A percentile compares a stretch with the other conserved stretches of the same genome.
These are phyloP conservation scores for Mallotus japonicus DNA, from an alignment of 441 rosid species.

Conservation along the genomic window DNA sequence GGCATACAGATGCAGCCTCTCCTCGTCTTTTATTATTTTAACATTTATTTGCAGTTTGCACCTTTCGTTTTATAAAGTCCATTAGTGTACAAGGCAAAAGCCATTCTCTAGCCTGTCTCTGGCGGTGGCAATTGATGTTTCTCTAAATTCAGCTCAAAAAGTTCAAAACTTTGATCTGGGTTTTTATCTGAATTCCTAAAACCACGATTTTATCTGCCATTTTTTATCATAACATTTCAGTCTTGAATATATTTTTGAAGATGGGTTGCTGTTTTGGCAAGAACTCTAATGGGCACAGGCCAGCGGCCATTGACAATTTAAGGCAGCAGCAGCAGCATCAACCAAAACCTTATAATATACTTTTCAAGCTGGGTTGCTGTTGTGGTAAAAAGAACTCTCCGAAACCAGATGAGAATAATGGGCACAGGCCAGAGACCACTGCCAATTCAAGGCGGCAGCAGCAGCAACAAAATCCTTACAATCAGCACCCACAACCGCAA, in stretches of 20 bases:
- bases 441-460: slow-evolving; percentile 27
- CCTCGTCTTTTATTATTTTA: background rate
- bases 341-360: slow-evolving; percentile 23
- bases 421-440: slow-evolving; percentile 25
- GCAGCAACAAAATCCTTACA: slow-evolving; percentile 28
- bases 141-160: no score
- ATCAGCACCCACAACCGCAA: slow-evolving; percentile 24
- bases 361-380: no score
- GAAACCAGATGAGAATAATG: no score
- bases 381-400: no score
- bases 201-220: background rate
- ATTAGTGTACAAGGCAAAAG: no score
- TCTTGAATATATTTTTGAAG: background rate
- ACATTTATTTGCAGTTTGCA: no score
- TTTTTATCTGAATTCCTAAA: background rate
- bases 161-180: no score
- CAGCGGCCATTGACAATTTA: slow-evolving; percentile 19
- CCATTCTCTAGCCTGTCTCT: no score
- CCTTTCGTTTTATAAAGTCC: no score
- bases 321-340: slow-evolving; percentile 28
- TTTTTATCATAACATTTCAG: background rate
- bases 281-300: slow-evolving; percentile 28
- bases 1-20: background rate
- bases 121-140: no score
- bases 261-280: slow-evolving; percentile 79